Percentiles rank a stretch among this genome's conserved stretches.
These are phyloP conservation scores for Aspergillus coremiiformis DNA, from an alignment of 495 filamentous ascomycete species.

Conservation along the genomic window DNA sequence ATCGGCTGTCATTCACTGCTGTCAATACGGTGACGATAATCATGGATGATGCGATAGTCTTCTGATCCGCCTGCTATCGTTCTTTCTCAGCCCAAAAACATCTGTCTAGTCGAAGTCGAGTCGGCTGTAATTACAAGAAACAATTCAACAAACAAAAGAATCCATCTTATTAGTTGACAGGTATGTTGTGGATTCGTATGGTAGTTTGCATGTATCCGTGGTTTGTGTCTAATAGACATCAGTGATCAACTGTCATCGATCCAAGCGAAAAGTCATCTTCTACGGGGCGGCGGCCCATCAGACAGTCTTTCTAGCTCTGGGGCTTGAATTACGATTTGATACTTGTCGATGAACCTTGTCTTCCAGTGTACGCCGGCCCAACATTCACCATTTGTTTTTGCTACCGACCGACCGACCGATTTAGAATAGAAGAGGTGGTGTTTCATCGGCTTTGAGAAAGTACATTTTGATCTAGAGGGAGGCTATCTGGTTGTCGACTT, in stretches of 20 bases:
- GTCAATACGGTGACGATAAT: conserved; percentile 7
- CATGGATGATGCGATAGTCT: conserved; percentile 12
- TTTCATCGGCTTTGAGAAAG: too few relatives aligned
- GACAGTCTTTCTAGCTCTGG: not conserved
- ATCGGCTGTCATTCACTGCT: conserved; percentile 2
- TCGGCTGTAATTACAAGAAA: not conserved
- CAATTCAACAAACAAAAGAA: not conserved
- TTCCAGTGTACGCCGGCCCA: not conserved
- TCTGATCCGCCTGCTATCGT: conserved; percentile 9
- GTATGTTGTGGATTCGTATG: conserved; percentile 1
- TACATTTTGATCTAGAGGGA: not conserved
- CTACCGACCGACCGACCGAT: conserved; percentile 2
- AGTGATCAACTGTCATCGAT: not conserved
- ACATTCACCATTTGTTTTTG: not conserved
- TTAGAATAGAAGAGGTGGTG: not conserved
- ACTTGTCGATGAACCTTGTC: not conserved
- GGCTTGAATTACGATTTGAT: not conserved
- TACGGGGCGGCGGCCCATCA: conserved; percentile 1
- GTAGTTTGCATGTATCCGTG: not conserved
- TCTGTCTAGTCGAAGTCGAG: not conserved
- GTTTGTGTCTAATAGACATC: conserved; percentile 8
- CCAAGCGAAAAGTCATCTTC: conserved; percentile 5
- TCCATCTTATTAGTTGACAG: not conserved
- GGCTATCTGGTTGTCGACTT: not conserved
- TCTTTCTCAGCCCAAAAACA: not conserved